Conservation (phyloP, 495 filamentous ascomycete genomes). For the Mytilinidion resinicola region DNA sequence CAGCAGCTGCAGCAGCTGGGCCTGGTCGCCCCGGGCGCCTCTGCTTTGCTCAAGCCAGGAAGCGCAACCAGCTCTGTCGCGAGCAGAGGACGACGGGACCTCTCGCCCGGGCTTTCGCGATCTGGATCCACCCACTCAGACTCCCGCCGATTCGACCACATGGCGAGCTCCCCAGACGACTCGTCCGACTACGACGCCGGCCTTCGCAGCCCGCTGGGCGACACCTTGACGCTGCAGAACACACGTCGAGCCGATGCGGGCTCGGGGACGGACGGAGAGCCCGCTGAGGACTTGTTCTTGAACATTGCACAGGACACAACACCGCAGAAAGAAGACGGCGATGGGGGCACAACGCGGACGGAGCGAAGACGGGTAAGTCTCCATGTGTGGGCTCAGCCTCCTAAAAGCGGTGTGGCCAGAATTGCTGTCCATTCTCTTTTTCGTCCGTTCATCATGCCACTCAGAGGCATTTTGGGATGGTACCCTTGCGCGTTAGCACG, state of each 20-base stretch:
- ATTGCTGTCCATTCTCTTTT: background rate
- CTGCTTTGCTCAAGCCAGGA: background rate
- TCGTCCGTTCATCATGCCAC: background rate
- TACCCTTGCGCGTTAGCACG: too few species aligned
- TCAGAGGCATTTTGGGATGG: too few species aligned
- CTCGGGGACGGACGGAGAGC: constrained; percentile 11
- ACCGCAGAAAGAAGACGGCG: constrained; percentile 41
- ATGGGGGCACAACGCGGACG: constrained; percentile 40
- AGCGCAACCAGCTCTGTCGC: constrained; percentile 5
- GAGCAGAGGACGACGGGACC: constrained; percentile 3
- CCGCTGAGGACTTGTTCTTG: constrained; percentile 56
- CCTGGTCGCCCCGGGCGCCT: constrained; percentile 15
- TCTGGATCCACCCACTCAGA: constrained; percentile 3
- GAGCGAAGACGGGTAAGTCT: constrained; percentile 42
- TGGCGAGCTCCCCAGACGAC: constrained; percentile 24
- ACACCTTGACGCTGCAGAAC: background rate
- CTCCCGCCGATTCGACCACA: constrained; percentile 9
- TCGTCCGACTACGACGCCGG: constrained; percentile 25
- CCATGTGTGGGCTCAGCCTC: background rate
- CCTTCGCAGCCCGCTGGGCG: constrained; percentile 14
- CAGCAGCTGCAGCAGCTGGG: constrained; percentile 21
- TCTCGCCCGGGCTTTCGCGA: constrained; percentile 16
- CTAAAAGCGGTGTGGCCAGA: background rate
- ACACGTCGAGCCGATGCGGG: background rate
- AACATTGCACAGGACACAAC: constrained; percentile 56